Evolutionary conservation across 495 filamentous ascomycete species (phyloP), one percentile per base, ranked within the genome.

Genomic region (Astrocystis sublimbata): DNA sequence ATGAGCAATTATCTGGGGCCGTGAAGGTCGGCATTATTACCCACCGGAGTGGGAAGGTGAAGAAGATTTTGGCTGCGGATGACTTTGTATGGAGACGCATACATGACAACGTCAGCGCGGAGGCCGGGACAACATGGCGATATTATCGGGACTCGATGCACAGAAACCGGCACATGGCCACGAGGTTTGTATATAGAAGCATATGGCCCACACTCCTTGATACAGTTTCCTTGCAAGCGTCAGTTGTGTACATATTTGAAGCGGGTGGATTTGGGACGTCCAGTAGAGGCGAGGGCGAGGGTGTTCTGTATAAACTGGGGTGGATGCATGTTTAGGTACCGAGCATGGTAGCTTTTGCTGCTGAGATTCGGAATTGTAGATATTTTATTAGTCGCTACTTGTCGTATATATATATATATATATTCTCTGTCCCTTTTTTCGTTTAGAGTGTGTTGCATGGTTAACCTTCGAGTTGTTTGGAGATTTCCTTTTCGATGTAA

Each of bases 161-260:
- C 24, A 31, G 28, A 17, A 45, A 57, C 6, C 10, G 10, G 40
- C 38, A 45, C 15, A 57, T 23, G 40, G 40, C 24, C 9, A 43
- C 40, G 19, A 57, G 54, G 54, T 15, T 19, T 57, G 40, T 43
- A 43, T 57, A 57, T 45, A 57, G 13, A 21, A 33, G 40, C 40
- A 33, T 35, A 17, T 23, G 40, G 24, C 40, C 38, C 9, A 57
- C 54, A 57, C 54, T 57, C 54, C 10, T 35, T 57, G 23, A 31
- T 45, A 33, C 17, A 43, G 43, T 57, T 57, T 26, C 40, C 35
- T 57, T 43, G 24, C 13, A 23, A 45, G 54, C 40, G 26, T 43
- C 40, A 28, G 8, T 36, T 15, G 45, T 35, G 38, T 38, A n/a
- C n/a, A n/a, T n/a, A 43, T 45, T 33, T 40, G 54, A 26, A 9